Conservation (phyloP, 257 asterid species). For the Oldenlandia corymbosa region DNA sequence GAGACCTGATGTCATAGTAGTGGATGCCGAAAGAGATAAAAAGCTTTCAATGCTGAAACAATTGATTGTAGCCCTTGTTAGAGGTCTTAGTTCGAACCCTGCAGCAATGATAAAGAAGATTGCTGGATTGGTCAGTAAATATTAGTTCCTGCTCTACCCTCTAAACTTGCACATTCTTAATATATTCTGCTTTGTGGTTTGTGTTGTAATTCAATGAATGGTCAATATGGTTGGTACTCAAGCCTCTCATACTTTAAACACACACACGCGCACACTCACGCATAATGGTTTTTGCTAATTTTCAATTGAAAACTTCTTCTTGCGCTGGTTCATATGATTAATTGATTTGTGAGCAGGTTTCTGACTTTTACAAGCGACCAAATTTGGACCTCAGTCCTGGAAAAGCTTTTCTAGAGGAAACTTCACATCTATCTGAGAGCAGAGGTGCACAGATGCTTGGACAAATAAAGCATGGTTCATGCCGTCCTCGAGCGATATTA, state of each 20-base stretch:
- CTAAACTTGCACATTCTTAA: not conserved
- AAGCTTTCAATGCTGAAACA: constrained; percentile 86
- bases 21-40: constrained; percentile 79
- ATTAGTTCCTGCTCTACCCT: constrained; percentile 6
- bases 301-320: not conserved
- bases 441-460: constrained; percentile 84
- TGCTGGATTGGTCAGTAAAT: constrained; percentile 84
- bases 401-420: constrained; percentile 58
- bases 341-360: constrained; percentile 64
- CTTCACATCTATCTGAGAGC: constrained; percentile 48
- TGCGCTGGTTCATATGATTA: not conserved
- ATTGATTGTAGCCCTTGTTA: constrained; percentile 71
- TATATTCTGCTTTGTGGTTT: not conserved
- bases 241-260: not conserved
- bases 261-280: too few species aligned
- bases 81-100: constrained; percentile 73
- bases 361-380: constrained; percentile 82
- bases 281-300: not conserved
- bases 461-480: constrained; percentile 87
- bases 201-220: not conserved
- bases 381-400: constrained; percentile 69
- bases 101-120: constrained; percentile 86
- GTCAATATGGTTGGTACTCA: not conserved
- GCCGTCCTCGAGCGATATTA: constrained; percentile 90
- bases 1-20: constrained; percentile 81